Conservation (phyloP, 78 protist genomes). For the Dictyostelium purpureum region DNA sequence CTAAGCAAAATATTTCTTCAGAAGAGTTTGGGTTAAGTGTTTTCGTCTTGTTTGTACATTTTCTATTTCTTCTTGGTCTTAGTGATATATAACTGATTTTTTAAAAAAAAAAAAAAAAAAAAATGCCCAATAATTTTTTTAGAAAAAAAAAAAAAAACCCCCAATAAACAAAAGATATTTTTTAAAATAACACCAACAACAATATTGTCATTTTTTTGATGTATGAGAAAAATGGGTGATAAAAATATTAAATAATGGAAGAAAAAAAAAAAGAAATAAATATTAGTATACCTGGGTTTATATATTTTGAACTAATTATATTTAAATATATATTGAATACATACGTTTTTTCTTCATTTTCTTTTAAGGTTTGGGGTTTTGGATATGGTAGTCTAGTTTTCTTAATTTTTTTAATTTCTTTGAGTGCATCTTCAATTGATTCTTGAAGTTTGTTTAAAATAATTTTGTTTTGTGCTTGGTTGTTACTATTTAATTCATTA, state of each 20-base stretch:
- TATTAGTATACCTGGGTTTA: background rate
- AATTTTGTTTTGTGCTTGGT: background rate
- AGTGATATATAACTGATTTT: background rate
- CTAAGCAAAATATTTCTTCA: constrained; percentile 11
- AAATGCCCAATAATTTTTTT: background rate
- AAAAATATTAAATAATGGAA: too few relatives aligned
- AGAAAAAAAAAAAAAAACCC: background rate
- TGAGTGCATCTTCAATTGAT: background rate
- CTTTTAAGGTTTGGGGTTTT: background rate
- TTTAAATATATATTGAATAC: too few relatives aligned
- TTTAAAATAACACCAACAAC: too few relatives aligned
- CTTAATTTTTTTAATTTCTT: constrained; percentile 48
- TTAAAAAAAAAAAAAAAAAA: background rate
- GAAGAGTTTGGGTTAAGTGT: background rate
- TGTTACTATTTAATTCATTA: background rate
- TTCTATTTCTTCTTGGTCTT: constrained; percentile 71
- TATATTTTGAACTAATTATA: too few relatives aligned
- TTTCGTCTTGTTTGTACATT: constrained; percentile 10
- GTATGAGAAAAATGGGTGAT: background rate
- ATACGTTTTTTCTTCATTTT: constrained; percentile 10
- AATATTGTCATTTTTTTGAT: too few relatives aligned
- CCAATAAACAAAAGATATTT: too few relatives aligned
- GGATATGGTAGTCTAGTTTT: constrained; percentile 41
- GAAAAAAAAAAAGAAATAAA: background rate
- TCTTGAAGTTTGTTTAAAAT: background rate